Evolutionary conservation across 345 rosid genomes (phyloP).

Genomic region (Linum trigynum): DNA sequence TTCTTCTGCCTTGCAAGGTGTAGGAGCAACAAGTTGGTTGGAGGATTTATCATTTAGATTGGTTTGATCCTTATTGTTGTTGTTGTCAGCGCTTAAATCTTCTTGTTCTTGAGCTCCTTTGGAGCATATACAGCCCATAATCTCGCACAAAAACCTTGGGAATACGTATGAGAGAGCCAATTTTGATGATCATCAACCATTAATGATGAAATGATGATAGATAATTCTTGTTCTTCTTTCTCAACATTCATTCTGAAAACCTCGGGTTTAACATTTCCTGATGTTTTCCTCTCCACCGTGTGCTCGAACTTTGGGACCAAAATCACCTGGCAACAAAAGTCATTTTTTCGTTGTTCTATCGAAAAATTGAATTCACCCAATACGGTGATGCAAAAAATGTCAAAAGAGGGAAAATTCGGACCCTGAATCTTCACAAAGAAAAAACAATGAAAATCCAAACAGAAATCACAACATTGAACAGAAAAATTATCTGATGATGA

Average conservation of each 20-base stretch:
- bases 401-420: no score
- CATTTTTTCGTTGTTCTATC: no score
- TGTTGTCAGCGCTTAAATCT: neutral
- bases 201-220: no score
- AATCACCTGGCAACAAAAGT: no score
- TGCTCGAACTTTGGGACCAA: neutral
- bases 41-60: neutral
- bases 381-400: neutral
- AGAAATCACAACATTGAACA: no score
- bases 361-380: neutral
- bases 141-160: neutral
- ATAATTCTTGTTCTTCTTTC: neutral
- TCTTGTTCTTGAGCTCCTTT: neutral
- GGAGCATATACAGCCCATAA: constrained; percentile 7
- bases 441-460: no score
- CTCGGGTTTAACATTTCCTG: neutral
- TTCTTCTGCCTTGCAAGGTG: neutral
- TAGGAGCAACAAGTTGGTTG: neutral
- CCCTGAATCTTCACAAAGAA: no score
- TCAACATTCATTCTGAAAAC: neutral
- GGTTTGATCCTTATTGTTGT: neutral
- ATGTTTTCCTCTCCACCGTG: neutral
- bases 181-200: neutral
- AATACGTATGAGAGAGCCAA: neutral
- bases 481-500: no score